Conservation (phyloP, 345 rosid species). For the Gossypium sturtianum region DNA sequence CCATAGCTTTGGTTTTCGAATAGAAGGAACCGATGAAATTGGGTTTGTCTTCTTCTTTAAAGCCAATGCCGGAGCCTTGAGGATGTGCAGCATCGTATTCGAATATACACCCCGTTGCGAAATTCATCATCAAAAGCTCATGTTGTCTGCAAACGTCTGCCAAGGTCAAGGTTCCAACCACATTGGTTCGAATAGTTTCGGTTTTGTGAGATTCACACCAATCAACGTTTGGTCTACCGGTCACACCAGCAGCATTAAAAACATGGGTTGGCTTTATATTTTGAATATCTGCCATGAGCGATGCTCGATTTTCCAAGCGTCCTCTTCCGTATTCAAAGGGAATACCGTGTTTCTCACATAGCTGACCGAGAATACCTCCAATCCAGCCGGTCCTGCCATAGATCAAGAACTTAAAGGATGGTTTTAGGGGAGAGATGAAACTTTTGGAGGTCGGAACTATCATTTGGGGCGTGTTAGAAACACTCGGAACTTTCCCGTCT, state of each 20-base stretch:
- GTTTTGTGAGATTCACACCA: constrained; percentile 1
- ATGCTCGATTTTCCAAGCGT: neutral
- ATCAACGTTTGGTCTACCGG: neutral
- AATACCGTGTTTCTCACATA: neutral
- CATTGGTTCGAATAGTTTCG: neutral
- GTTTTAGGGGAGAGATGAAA: neutral
- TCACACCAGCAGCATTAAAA: neutral
- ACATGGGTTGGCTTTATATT: neutral
- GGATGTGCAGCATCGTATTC: neutral
- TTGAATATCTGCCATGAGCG: neutral
- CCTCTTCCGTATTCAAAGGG: neutral
- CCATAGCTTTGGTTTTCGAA: neutral
- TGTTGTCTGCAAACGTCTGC: neutral
- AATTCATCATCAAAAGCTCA: neutral
- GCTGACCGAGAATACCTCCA: neutral
- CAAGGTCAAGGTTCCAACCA: neutral
- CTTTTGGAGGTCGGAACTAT: neutral
- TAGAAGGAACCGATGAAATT: neutral
- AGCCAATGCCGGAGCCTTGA: neutral
- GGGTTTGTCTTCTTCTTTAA: neutral
- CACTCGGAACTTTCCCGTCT: neutral
- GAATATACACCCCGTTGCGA: neutral
- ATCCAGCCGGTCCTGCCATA: neutral
- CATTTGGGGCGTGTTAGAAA: neutral
- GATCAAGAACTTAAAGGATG: neutral